Evolutionary conservation across 495 filamentous ascomycete species (phyloP), one percentile per base, ranked within the genome.

Genomic region (Glarea lozoyensis): DNA sequence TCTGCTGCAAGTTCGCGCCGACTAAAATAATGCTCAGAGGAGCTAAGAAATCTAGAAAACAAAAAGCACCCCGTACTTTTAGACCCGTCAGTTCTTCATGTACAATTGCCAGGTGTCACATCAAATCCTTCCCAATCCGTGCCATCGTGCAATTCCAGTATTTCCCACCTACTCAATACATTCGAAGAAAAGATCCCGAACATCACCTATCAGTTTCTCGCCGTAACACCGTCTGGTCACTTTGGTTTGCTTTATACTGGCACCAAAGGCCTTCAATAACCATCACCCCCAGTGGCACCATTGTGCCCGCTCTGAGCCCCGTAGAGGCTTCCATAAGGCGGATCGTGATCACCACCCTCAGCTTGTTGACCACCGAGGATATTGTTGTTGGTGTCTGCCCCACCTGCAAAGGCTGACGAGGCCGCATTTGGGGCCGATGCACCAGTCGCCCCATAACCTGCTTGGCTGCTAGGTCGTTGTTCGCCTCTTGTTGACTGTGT

Each of bases 401-500:
- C 66, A 22, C 74, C 74, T 30, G 70, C 65, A 55, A 80, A 86
- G 5, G 54, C 46, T 22, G 64, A 63, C 34, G 67, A 62, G 4
- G 67, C 58, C 38, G 70, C 68, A 19, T 69, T 63, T 46, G 69
- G 67, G 31, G 61, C 60, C 38, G 66, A 67, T 37, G 38, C 43
- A 15, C 39, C 36, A 40, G 47, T 4, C 11, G 73, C 72, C 11
- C 71, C 74, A 53, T 82, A 85, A 13, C 80, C 81, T n/a, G n/a
- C n/a, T 55, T 84, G 82, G 62, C 82, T 84, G 34, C 66, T 66
- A 34, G 84, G 82, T 45, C 81, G 70, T 50, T 76, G 75, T 25
- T 89, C 84, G 37, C 80, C 79, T 54, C 84, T 70, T 51, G 83
- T 81, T 24, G 83, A 82, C 67, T 87, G 84, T 24, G 82, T 82